Evolutionary conservation across 2,329 filamentous ascomycete species (phyloP), one percentile per base, ranked within the genome.

Genomic region (Arthrobotrys iridis): DNA sequence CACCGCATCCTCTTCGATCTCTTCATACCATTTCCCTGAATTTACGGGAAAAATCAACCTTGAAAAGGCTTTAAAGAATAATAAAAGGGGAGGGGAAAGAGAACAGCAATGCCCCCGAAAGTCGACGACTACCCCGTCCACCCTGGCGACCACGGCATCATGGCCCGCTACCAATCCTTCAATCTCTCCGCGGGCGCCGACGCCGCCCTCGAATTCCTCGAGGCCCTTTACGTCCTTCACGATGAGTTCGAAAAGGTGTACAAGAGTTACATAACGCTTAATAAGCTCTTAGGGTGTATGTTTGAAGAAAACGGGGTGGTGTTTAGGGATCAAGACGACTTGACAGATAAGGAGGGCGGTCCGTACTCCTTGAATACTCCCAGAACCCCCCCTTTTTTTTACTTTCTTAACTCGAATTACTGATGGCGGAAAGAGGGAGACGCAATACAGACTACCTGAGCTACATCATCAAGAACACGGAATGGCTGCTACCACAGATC

Each of bases 121-220:
- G 63, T 74, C 22, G 62, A 74, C 20, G 70, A 74, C 10, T 63
- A 55, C 37, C 46, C 46, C 8, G 18, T 15, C 26, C 55, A 74
- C 24, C 70, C 70, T 0, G 57, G 63, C 28, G 70, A 67, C 28
- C 62, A 57, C 6, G 70, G 70, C 7, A 43, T 74, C 37, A 74
- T 74, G 70, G 70, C 70, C 11, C 50, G 52, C 18, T 74, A 74
- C 45, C 62, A 65, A 33, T 67, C 62, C 18, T 74, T 74, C 57
- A 74, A 74, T 15, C 57, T 74, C 18, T 67, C 62, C 5, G 35
- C 70, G 2, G 70, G 62, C 20, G 70, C 70, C 1, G 70, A 74
- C 55, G 70, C 70, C 7, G 43, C 55, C 8, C 65, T 74, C 24
- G 70, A 74, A 28, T 40, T 74, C 35, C 40, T 74, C 3, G 70